Base-by-base conservation (phyloP, 169 alveolate genomes). In the Plasmodium yoelii region DNA sequence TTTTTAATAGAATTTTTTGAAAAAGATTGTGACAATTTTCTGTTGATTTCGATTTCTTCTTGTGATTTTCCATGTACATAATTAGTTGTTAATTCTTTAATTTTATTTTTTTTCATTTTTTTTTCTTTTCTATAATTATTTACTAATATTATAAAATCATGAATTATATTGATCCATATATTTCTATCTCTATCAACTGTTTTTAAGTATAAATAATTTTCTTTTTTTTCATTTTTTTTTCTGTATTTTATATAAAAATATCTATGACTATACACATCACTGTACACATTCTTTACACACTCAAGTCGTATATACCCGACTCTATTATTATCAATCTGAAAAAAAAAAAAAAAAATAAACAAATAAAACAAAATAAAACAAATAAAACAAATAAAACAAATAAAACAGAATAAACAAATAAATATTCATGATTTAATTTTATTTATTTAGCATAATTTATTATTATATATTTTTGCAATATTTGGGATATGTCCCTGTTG, bases 1-100 rank as follows among this genome's bases (percentile, higher is more conserved):
- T 63, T 75, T 75, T 75, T 75, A 26, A 75, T 75, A 75, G 88
- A 74, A 74, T 59, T 61, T 7, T 22, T 75, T n/a, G 88, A 75
- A 44, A 75, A 75, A 24, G 88, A 63, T 18, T 51, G 75, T 63
- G 77, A 75, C 44, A 75, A 55, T 22, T 46, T 65, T 12, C 61
- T 75, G 28, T 75, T 75, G n/a, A 61, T 75, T 61, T 75, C 88
- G n/a, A 47, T 22, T 18, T 42, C 49, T 67, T 75, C 88, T 44
- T 46, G 63, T 22, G 88, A 65, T 19, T 64, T 56, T 39, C 67
- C 75, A 10, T 63, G 67, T 24, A n/a, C 26, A 26, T 63, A 42
- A 19, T 63, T 22, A 46, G 63, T 53, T 19, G 47, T 75, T 26
- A 44, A 51, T 15, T 63, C 88, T 63, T 75, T 75, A 34, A 75